These are phyloP conservation scores for Globisporangium heterothallicum DNA, from an alignment of 352 stramenopile species.

Conservation along the genomic window DNA sequence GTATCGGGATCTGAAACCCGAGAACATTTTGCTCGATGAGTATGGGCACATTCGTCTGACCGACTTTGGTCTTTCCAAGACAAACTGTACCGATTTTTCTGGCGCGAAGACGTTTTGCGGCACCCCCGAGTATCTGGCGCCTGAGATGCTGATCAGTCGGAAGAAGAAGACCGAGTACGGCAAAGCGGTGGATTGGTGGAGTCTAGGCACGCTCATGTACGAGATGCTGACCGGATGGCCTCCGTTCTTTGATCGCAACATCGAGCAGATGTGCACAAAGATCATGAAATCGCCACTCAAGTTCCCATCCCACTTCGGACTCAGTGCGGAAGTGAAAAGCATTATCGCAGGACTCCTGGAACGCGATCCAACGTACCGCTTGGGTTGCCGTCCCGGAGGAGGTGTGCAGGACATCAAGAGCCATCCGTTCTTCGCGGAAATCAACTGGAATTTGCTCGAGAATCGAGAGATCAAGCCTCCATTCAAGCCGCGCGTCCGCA, in stretches of 20 bases:
- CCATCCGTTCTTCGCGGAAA: slow-evolving; percentile 75
- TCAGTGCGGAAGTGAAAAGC: slow-evolving; percentile 71
- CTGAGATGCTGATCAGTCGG: slow-evolving; percentile 87
- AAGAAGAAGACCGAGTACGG: slow-evolving; percentile 89
- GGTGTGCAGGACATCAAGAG: slow-evolving; percentile 72
- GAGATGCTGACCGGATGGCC: slow-evolving; percentile 94
- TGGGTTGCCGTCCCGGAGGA: slow-evolving; percentile 60
- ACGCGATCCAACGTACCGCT: slow-evolving; percentile 58
- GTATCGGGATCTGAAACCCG: slow-evolving; percentile 90
- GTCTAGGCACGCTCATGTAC: slow-evolving; percentile 90
- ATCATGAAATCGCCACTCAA: slow-evolving; percentile 88
- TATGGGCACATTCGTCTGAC: slow-evolving; percentile 90
- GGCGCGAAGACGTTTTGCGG: slow-evolving; percentile 87
- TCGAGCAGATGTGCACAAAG: slow-evolving; percentile 88
- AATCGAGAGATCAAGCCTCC: slow-evolving; percentile 68
- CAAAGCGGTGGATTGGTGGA: slow-evolving; percentile 93
- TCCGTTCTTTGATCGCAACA: slow-evolving; percentile 91
- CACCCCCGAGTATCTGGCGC: slow-evolving; percentile 84
- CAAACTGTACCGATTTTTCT: slow-evolving; percentile 64
- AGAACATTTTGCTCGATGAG: slow-evolving; percentile 93
- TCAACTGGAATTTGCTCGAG: slow-evolving; percentile 76
- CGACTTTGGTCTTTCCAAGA: slow-evolving; percentile 93
- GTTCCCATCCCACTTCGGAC: slow-evolving; percentile 79
- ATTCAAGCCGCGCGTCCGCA: slow-evolving; percentile 81
- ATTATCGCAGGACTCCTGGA: slow-evolving; percentile 76